A percentile compares a stretch with the other conserved stretches of the same genome.
phyloP scores from a whole-genome alignment of 352 stramenopile species.

The Globisporangium solare region DNA sequence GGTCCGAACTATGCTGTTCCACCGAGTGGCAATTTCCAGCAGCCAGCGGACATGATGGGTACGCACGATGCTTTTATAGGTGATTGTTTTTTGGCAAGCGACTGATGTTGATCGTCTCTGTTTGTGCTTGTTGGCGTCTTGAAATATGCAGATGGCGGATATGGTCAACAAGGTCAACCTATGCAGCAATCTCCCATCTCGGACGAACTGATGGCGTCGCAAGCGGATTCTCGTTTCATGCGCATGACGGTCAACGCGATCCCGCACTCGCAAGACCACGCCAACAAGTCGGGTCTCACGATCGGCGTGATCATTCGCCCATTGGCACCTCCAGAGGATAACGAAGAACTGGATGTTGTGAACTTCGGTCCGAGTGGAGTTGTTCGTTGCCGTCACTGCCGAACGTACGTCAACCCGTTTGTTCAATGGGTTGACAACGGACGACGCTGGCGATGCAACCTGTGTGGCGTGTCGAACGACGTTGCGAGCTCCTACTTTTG shows the following conservation, averaged over 20 bases:
- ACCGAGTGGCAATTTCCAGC: slow-evolving; percentile 81
- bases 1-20: slow-evolving; percentile 24
- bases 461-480: slow-evolving; percentile 87
- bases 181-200: slow-evolving; percentile 51
- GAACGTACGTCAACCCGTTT: slow-evolving; percentile 89
- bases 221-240: slow-evolving; percentile 82
- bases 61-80: slow-evolving; percentile 15
- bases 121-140: neutral
- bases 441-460: slow-evolving; percentile 83
- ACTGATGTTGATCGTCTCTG: slow-evolving; percentile 4
- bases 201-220: slow-evolving; percentile 66
- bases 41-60: slow-evolving; percentile 74
- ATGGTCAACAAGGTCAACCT: slow-evolving; percentile 44
- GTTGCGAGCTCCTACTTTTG: slow-evolving; percentile 97
- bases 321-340: slow-evolving; percentile 58
- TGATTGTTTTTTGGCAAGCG: neutral
- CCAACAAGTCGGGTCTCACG: slow-evolving; percentile 80
- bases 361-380: slow-evolving; percentile 85
- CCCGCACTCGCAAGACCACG: slow-evolving; percentile 79
- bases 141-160: slow-evolving; percentile 35
- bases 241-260: slow-evolving; percentile 68
- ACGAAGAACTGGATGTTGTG: slow-evolving; percentile 76
- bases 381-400: slow-evolving; percentile 84
- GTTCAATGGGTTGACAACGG: slow-evolving; percentile 89
- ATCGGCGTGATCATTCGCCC: slow-evolving; percentile 84